phyloP scores from a whole-genome alignment of 345 rosid species.

The Populus davidiana region DNA sequence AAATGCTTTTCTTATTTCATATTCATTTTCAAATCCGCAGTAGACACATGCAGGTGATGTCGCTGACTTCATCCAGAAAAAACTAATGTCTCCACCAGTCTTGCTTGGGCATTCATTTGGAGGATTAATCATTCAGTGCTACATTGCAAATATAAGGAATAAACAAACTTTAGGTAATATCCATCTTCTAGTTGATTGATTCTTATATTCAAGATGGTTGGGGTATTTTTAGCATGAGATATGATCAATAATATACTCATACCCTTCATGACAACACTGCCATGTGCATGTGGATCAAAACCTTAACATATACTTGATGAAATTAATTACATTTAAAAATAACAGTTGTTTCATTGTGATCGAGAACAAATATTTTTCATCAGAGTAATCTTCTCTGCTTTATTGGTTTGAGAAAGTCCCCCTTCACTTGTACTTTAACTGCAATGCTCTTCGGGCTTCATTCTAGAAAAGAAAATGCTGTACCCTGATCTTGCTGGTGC shows the following conservation, averaged over 20 bases:
- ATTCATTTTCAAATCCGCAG: conserved; percentile 35
- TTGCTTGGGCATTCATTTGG: conserved; percentile 91
- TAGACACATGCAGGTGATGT: conserved; percentile 92
- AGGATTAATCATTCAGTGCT: conserved; percentile 77
- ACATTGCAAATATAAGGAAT: conserved; percentile 55
- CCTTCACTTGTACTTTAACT: conserved; percentile 3
- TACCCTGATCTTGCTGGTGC: conserved; percentile 71
- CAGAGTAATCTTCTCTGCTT: background rate
- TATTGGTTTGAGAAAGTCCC: background rate
- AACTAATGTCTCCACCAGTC: conserved; percentile 53
- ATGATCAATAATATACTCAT: no score
- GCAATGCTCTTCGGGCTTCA: conserved; percentile 12
- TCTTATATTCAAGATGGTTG: background rate
- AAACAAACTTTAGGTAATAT: conserved; percentile 35
- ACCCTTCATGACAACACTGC: background rate
- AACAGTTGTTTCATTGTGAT: no score
- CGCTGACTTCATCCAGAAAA: conserved; percentile 62
- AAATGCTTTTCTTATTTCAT: conserved; percentile 12
- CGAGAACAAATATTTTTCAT: background rate
- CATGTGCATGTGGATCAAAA: background rate
- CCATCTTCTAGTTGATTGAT: background rate
- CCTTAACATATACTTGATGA: background rate
- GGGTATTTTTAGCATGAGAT: background rate
- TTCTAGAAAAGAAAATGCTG: conserved; percentile 34
- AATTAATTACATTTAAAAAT: no score